phyloP scores from a whole-genome alignment of 805 yeast genomes.

The Starmerella floricola region DNA sequence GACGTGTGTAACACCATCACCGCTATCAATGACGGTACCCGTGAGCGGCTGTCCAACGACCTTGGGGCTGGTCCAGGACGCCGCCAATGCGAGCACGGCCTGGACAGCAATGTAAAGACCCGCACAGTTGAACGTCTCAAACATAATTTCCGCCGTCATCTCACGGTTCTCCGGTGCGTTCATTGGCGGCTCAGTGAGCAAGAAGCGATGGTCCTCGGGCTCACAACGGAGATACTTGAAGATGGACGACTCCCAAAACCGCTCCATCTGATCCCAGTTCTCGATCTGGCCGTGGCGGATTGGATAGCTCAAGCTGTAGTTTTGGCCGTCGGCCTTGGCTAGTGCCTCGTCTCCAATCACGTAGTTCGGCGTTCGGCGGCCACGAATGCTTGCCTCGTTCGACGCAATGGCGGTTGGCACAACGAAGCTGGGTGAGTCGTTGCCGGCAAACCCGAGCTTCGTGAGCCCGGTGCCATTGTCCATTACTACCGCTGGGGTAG shows the following conservation, averaged over 20 bases:
- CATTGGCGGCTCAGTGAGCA: slow-evolving; percentile 94
- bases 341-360: slow-evolving; percentile 94
- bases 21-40: slow-evolving; percentile 96
- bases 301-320: slow-evolving; percentile 80
- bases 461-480: slow-evolving; percentile 94
- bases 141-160: slow-evolving; percentile 96
- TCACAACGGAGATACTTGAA: slow-evolving; percentile 94
- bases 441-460: slow-evolving; percentile 96
- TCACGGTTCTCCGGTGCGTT: slow-evolving; percentile 99
- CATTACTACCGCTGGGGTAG: slow-evolving; percentile 26
- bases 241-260: slow-evolving; percentile 96
- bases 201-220: slow-evolving; percentile 95
- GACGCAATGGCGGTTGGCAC: slow-evolving; percentile 96
- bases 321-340: slow-evolving; percentile 79
- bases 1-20: slow-evolving; percentile 98
- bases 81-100: slow-evolving; percentile 96
- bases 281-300: slow-evolving; percentile 97
- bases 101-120: slow-evolving; percentile 98
- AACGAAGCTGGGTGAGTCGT: slow-evolving; percentile 93
- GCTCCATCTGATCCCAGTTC: slow-evolving; percentile 99
- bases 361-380: slow-evolving; percentile 50
- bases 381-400: slow-evolving; percentile 26
- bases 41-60: slow-evolving; percentile 91
- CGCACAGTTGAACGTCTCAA: slow-evolving; percentile 96
- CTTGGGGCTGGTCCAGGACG: slow-evolving; percentile 96